A percentile compares a stretch with the other conserved stretches of the same genome.
phyloP scores from a whole-genome alignment of 108 stramenopile genomes.

The Cyclotella baltica region DNA sequence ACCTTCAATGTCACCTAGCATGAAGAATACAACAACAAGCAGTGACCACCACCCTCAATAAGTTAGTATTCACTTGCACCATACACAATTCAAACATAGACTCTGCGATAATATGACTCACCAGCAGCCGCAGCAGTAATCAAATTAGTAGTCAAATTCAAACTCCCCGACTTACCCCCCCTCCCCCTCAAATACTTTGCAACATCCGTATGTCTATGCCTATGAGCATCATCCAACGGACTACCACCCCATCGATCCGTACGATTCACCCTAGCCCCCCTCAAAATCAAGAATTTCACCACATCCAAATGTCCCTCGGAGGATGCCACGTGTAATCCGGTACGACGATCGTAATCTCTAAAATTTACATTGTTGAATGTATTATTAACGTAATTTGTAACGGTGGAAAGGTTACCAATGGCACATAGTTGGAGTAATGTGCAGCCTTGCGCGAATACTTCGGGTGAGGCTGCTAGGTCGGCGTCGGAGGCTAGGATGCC shows the following conservation, averaged over 20 bases:
- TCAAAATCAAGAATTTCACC: conserved; percentile 59
- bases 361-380: conserved; percentile 73
- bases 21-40: no score
- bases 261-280: conserved; percentile 74
- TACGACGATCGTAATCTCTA: conserved; percentile 90
- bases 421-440: conserved; percentile 83
- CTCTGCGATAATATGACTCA: no score
- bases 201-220: conserved; percentile 79
- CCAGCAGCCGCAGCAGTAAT: conserved; percentile 87
- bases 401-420: conserved; percentile 51
- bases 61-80: background rate
- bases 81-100: conserved; percentile 51
- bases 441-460: conserved; percentile 85
- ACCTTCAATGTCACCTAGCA: no score
- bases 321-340: conserved; percentile 85
- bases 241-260: conserved; percentile 84
- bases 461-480: conserved; percentile 64
- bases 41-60: background rate
- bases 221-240: conserved; percentile 89
- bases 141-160: conserved; percentile 69
- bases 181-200: conserved; percentile 68
- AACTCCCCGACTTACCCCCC: conserved; percentile 77
- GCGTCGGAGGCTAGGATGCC: conserved; percentile 64
- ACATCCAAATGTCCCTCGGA: conserved; percentile 83
- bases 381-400: conserved; percentile 50